phyloP scores from a whole-genome alignment of 2,329 filamentous ascomycete genomes.

The Diaporthe nobilis region DNA sequence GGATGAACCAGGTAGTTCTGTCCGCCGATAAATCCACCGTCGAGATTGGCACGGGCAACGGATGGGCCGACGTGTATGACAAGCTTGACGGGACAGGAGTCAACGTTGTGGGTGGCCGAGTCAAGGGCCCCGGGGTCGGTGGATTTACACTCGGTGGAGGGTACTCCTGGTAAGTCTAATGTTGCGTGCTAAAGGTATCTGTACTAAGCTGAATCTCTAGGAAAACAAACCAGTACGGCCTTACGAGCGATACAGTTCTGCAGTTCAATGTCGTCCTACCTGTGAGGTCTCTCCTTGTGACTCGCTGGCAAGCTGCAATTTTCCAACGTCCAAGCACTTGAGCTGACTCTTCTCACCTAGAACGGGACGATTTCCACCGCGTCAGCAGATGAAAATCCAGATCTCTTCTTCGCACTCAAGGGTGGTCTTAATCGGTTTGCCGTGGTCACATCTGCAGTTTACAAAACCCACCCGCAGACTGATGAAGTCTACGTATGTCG shows the following conservation, averaged over 20 bases:
- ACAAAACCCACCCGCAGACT: conserved; percentile 44
- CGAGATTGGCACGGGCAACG: conserved; percentile 45
- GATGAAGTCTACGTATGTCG: conserved; percentile 43
- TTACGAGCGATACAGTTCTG: conserved; percentile 47
- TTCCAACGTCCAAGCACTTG: too few relatives aligned
- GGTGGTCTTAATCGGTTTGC: conserved; percentile 48
- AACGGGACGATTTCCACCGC: conserved; percentile 47
- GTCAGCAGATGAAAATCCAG: conserved; percentile 40
- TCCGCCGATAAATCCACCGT: conserved; percentile 43
- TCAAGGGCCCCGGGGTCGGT: conserved; percentile 46
- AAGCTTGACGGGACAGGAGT: conserved; percentile 43
- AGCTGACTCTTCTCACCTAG: conserved; percentile 23
- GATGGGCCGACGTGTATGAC: conserved; percentile 46
- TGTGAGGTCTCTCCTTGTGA: conserved; percentile 27
- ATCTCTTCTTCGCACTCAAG: conserved; percentile 48
- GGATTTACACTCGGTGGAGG: conserved; percentile 49
- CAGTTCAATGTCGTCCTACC: conserved; percentile 47
- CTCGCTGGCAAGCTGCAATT: background rate
- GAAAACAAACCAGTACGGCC: conserved; percentile 49
- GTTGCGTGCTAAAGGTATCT: background rate
- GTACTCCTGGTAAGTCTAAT: conserved; percentile 45
- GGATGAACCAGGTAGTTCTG: conserved; percentile 45
- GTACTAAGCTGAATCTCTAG: conserved; percentile 14
- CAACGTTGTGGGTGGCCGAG: conserved; percentile 48
- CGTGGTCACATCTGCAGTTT: conserved; percentile 47